These are phyloP conservation scores for Stagonosporopsis vannaccii DNA, from an alignment of 2,329 filamentous ascomycete genomes.

Conservation along the genomic window DNA sequence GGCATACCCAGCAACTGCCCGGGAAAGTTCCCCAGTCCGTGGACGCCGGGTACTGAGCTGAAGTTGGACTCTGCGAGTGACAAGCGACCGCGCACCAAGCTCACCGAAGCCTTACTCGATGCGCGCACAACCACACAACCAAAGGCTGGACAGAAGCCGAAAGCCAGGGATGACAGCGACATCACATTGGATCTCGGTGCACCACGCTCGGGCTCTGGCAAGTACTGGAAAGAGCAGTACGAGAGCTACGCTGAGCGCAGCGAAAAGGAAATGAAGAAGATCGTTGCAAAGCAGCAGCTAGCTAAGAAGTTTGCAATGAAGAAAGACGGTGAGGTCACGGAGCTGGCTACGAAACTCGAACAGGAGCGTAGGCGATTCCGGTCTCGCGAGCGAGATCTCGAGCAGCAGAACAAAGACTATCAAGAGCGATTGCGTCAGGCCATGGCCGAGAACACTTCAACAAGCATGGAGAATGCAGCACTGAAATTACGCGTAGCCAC, in stretches of 20 bases:
- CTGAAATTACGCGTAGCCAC: constrained; percentile 43
- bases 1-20: constrained; percentile 57
- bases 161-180: constrained; percentile 62
- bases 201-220: constrained; percentile 76
- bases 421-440: constrained; percentile 47
- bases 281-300: constrained; percentile 80
- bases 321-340: constrained; percentile 75
- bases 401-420: constrained; percentile 62
- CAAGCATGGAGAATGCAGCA: constrained; percentile 43
- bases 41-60: constrained; percentile 52
- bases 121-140: constrained; percentile 51
- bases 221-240: constrained; percentile 82
- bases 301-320: constrained; percentile 80
- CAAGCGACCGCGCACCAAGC: constrained; percentile 50
- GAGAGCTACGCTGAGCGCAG: constrained; percentile 76
- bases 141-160: constrained; percentile 39
- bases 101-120: constrained; percentile 55
- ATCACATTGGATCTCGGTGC: constrained; percentile 75
- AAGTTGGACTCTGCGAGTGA: constrained; percentile 35
- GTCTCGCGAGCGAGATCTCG: constrained; percentile 70
- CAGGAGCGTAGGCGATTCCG: constrained; percentile 72
- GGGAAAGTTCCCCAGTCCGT: constrained; percentile 61
- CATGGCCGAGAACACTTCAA: constrained; percentile 42
- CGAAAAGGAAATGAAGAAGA: constrained; percentile 75
- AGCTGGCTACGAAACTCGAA: constrained; percentile 69